Evolutionary conservation across 2,329 filamentous ascomycete species (phyloP).

Genomic region (Ophiostoma ips): DNA sequence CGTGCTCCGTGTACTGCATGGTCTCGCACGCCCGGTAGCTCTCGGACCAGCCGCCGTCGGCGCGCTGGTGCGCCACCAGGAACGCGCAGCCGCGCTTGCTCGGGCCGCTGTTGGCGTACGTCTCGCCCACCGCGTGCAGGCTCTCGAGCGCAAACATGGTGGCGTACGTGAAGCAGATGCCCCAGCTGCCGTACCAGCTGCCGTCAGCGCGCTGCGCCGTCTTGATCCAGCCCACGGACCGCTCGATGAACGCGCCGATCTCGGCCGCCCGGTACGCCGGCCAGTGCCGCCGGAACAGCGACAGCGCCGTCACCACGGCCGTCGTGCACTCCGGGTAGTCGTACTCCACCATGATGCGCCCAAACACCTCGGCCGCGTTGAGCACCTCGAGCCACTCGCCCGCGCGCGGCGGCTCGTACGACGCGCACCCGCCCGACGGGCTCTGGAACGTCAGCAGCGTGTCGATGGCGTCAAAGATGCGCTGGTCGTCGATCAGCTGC

Average conservation of each 20-base stretch:
- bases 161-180: conserved; percentile 95
- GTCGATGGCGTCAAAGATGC: conserved; percentile 79
- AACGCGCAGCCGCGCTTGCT: conserved; percentile 72
- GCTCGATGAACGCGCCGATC: conserved; percentile 56
- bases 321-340: conserved; percentile 98
- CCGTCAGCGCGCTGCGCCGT: conserved; percentile 64
- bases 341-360: conserved; percentile 96
- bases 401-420: conserved; percentile 75
- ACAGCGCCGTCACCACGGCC: conserved; percentile 76
- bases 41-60: conserved; percentile 93
- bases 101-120: conserved; percentile 51
- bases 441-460: conserved; percentile 90
- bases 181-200: conserved; percentile 97
- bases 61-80: conserved; percentile 67
- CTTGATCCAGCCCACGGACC: conserved; percentile 74
- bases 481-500: conserved; percentile 55
- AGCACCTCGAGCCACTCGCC: conserved; percentile 67
- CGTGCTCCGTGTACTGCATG: conserved; percentile 60
- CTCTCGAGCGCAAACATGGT: conserved; percentile 93
- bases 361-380: conserved; percentile 94
- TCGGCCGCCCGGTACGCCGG: conserved; percentile 66
- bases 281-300: conserved; percentile 68
- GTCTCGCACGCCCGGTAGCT: conserved; percentile 80
- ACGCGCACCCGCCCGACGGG: conserved; percentile 68
- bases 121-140: conserved; percentile 68